Evolutionary conservation across 2,329 filamentous ascomycete genomes (phyloP).

Genomic region (Talaromyces sp.): DNA sequence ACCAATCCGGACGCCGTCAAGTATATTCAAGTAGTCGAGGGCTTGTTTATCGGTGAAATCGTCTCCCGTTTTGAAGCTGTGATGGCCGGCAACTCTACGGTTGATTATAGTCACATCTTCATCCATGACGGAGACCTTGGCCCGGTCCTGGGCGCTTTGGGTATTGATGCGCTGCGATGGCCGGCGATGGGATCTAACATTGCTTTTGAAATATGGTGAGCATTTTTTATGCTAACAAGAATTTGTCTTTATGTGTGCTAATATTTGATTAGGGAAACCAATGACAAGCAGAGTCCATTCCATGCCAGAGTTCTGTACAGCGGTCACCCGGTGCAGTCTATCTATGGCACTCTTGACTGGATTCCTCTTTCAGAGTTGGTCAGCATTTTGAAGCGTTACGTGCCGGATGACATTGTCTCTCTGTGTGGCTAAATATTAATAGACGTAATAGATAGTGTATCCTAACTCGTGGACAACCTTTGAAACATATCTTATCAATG

Average conservation of each 20-base stretch:
- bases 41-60: slow-evolving; percentile 34
- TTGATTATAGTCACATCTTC: slow-evolving; percentile 32
- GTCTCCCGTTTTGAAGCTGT: slow-evolving; percentile 27
- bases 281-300: slow-evolving; percentile 4
- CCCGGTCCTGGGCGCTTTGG: slow-evolving; percentile 29
- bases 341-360: slow-evolving; percentile 19
- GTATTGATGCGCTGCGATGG: slow-evolving; percentile 33
- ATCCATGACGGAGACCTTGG: slow-evolving; percentile 36
- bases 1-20: slow-evolving; percentile 26
- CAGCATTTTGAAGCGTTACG: slow-evolving; percentile 13
- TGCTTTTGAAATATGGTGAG: slow-evolving; percentile 35
- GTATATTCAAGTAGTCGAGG: slow-evolving; percentile 34
- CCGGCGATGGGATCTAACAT: slow-evolving; percentile 36
- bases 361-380: slow-evolving; percentile 14
- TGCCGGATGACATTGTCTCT: slow-evolving; percentile 18
- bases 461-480: background rate
- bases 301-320: slow-evolving; percentile 27
- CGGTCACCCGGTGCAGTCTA: slow-evolving; percentile 18
- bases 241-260: background rate
- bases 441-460: background rate
- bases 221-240: background rate
- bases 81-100: slow-evolving; percentile 13
- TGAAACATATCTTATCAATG: too few relatives aligned
- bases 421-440: slow-evolving; percentile 12
- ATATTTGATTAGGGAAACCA: slow-evolving; percentile 18